Conservation (phyloP, 768 basidiomycete genomes). For the Antrodiella citrinella region DNA sequence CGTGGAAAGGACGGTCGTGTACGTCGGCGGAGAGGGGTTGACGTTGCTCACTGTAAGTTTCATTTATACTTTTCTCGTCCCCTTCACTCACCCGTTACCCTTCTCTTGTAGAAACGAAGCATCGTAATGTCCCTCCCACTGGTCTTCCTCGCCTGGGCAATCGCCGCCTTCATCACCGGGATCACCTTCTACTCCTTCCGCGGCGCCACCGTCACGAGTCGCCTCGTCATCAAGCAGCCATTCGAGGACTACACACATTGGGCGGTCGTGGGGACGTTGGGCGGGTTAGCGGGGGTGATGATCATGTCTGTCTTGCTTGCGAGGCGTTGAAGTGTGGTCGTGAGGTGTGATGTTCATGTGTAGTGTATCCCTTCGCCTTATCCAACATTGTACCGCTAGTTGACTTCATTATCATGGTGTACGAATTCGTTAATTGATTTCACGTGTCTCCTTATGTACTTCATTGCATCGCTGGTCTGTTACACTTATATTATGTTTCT, state of each 20-base stretch:
- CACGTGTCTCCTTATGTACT: background rate
- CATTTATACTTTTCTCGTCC: slow-evolving; percentile 3
- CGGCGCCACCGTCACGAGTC: slow-evolving; percentile 34
- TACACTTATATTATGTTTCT: background rate
- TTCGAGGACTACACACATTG: slow-evolving; percentile 57
- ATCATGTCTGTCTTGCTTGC: slow-evolving; percentile 36
- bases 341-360: background rate
- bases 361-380: background rate
- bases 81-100: slow-evolving; percentile 6
- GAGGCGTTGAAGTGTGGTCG: slow-evolving; percentile 14
- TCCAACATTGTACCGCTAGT: background rate
- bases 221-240: slow-evolving; percentile 27
- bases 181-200: slow-evolving; percentile 61
- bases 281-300: slow-evolving; percentile 55
- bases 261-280: slow-evolving; percentile 56
- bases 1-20: slow-evolving; percentile 41
- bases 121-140: slow-evolving; percentile 65
- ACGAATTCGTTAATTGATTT: too few species aligned
- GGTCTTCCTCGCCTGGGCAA: slow-evolving; percentile 65
- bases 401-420: background rate
- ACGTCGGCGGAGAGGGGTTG: slow-evolving; percentile 44
- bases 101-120: slow-evolving; percentile 40
- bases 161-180: slow-evolving; percentile 59
- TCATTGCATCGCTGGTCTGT: background rate
- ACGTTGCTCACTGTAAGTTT: slow-evolving; percentile 40